phyloP scores from a whole-genome alignment of 2,329 filamentous ascomycete genomes.

The Tolypocladium endophyticum region DNA sequence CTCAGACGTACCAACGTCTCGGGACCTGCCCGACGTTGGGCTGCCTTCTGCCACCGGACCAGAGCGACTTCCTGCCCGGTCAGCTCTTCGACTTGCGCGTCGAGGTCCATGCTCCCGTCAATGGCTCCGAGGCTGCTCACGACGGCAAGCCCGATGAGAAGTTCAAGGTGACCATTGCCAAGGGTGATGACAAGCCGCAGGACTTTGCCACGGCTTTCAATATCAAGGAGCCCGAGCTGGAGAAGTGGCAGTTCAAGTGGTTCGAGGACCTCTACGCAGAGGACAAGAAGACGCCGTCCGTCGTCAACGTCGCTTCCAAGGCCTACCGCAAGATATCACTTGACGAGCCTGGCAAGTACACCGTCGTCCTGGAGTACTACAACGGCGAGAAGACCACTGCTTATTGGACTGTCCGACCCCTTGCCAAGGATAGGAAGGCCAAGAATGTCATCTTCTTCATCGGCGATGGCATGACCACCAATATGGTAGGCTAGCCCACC shows the following conservation, averaged over 20 bases:
- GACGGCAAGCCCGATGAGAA: constrained; percentile 58
- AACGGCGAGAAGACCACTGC: constrained; percentile 60
- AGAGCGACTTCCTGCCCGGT: constrained; percentile 72
- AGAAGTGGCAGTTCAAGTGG: constrained; percentile 78
- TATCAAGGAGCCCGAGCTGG: constrained; percentile 59
- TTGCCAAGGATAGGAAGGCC: constrained; percentile 59
- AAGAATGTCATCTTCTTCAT: constrained; percentile 86
- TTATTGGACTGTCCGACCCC: constrained; percentile 65
- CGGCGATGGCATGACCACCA: constrained; percentile 63
- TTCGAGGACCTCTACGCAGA: constrained; percentile 74
- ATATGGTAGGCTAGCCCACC: constrained; percentile 38
- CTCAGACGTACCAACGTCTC: constrained; percentile 49
- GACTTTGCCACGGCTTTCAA: constrained; percentile 57
- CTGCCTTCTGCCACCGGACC: constrained; percentile 50
- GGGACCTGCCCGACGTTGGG: constrained; percentile 49
- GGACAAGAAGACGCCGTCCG: constrained; percentile 55
- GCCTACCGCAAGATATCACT: constrained; percentile 66
- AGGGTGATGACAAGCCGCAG: constrained; percentile 44
- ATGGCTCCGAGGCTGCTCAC: constrained; percentile 69
- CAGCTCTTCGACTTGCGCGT: constrained; percentile 78
- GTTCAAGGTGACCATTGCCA: constrained; percentile 66
- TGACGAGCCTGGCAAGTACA: constrained; percentile 70
- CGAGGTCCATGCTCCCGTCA: constrained; percentile 71
- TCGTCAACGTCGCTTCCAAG: constrained; percentile 74
- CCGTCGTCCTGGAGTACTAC: constrained; percentile 67